Percentiles rank a stretch among this genome's conserved stretches.
phyloP scores from a whole-genome alignment of 257 asterid species.

The Striga asiatica region DNA sequence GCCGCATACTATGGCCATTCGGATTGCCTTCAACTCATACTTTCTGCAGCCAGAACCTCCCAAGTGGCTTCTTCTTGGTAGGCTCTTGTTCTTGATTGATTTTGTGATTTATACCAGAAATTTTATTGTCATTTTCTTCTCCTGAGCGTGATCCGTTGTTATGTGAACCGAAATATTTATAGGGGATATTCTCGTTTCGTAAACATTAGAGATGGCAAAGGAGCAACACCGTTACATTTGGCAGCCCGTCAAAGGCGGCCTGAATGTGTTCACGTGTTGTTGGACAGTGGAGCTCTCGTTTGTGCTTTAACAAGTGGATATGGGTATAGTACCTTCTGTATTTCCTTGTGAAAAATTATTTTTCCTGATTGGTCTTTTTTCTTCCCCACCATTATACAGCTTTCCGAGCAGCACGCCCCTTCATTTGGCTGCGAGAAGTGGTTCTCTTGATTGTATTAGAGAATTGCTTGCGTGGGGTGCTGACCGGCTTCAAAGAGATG shows the following conservation, averaged over 20 bases:
- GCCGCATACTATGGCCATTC: conserved; percentile 89
- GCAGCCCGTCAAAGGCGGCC: conserved; percentile 79
- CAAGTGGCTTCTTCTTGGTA: conserved; percentile 86
- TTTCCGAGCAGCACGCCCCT: conserved; percentile 90
- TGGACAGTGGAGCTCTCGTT: conserved; percentile 78
- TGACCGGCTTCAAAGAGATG: conserved; percentile 72
- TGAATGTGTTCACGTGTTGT: conserved; percentile 57
- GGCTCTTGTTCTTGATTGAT: background rate
- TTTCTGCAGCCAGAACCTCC: conserved; percentile 64
- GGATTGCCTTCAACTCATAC: conserved; percentile 71
- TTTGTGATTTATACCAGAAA: background rate
- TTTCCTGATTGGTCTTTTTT: background rate
- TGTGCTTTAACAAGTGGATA: conserved; percentile 86
- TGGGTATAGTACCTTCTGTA: too few relatives aligned
- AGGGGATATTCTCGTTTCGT: conserved; percentile 94
- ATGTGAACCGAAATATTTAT: background rate
- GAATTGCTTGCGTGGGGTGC: conserved; percentile 94
- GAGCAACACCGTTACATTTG: conserved; percentile 93
- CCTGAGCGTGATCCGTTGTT: background rate
- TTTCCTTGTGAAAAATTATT: too few relatives aligned
- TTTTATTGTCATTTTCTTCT: background rate
- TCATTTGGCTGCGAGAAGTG: conserved; percentile 97
- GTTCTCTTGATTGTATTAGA: conserved; percentile 88
- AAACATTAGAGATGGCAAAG: conserved; percentile 85
- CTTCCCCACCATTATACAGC: conserved; percentile 38